Percentiles rank a stretch among this genome's conserved stretches.
Evolutionary conservation across 2,329 filamentous ascomycete species (phyloP).

Genomic region (Apiospora kogelbergensis): DNA sequence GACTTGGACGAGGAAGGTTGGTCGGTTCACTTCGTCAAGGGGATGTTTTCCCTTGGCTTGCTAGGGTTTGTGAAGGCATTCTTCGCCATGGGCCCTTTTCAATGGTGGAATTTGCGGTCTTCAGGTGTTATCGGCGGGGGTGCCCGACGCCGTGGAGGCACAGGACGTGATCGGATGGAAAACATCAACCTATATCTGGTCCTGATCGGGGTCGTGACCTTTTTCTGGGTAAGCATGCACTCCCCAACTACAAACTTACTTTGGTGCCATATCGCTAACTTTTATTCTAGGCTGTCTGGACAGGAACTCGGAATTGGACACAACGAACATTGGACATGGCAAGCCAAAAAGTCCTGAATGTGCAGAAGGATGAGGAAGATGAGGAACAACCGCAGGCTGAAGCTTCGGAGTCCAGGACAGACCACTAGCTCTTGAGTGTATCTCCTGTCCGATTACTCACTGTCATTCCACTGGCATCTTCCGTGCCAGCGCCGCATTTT

Average conservation of each 20-base stretch:
- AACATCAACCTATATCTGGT: conserved; percentile 80
- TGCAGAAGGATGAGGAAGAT: conserved; percentile 60
- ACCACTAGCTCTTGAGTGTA: conserved; percentile 13
- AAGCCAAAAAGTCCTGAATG: conserved; percentile 79
- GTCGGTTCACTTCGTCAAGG: conserved; percentile 84
- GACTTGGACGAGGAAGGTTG: conserved; percentile 51
- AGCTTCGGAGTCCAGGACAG: conserved; percentile 20
- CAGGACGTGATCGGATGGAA: conserved; percentile 75
- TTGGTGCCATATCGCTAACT: conserved; percentile 13
- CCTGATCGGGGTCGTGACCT: conserved; percentile 75
- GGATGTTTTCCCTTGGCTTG: conserved; percentile 84
- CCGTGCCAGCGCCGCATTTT: background rate
- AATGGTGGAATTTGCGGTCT: conserved; percentile 73
- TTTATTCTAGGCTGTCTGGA: conserved; percentile 68
- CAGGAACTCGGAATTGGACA: conserved; percentile 73
- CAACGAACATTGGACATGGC: conserved; percentile 72
- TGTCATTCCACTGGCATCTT: background rate
- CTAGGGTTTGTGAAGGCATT: conserved; percentile 83
- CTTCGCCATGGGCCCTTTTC: conserved; percentile 70
- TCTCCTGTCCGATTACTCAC: background rate
- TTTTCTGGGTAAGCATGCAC: conserved; percentile 65
- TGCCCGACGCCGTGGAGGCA: conserved; percentile 55
- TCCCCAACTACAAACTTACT: background rate
- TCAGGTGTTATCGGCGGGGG: conserved; percentile 55
- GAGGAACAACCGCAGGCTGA: conserved; percentile 32